A percentile compares a stretch with the other conserved stretches of the same genome.
Conservation (phyloP, 1,284 basidiomycete species). For the Mycosarcoma maydis region DNA sequence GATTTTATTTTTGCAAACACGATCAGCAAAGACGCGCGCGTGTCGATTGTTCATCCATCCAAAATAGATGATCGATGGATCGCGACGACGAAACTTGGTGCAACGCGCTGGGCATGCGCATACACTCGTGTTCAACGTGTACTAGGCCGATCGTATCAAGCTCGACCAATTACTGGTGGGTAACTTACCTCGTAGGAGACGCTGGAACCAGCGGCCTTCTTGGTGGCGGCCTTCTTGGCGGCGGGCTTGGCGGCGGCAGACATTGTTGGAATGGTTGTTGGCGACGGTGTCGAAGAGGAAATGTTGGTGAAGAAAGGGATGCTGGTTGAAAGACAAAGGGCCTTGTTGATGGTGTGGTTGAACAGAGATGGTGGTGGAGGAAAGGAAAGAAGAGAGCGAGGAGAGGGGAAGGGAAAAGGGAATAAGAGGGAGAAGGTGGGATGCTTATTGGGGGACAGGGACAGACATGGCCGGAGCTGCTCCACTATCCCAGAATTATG, state of each 20-base stretch:
- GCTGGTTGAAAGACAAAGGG: slow-evolving; percentile 15
- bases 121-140: slow-evolving; percentile 6
- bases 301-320: slow-evolving; percentile 21
- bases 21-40: slow-evolving; percentile 13
- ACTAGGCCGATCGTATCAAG: not conserved
- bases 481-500: slow-evolving; percentile 18
- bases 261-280: slow-evolving; percentile 30
- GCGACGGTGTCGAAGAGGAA: slow-evolving; percentile 38
- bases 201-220: slow-evolving; percentile 48
- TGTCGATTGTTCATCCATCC: slow-evolving; percentile 26
- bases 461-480: slow-evolving; percentile 1
- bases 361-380: slow-evolving; percentile 36
- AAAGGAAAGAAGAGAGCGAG: slow-evolving; percentile 26
- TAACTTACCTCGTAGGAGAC: slow-evolving; percentile 58
- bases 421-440: not conserved
- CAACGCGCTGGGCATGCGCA: not conserved
- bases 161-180: not conserved
- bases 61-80: slow-evolving; percentile 12
- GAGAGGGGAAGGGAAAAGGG: slow-evolving; percentile 6
- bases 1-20: slow-evolving; percentile 12
- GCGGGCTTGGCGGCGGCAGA: slow-evolving; percentile 53
- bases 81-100: slow-evolving; percentile 3
- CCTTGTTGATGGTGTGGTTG: slow-evolving; percentile 13
- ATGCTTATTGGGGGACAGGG: slow-evolving; percentile 14
- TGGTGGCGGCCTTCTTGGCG: slow-evolving; percentile 57